Percentiles rank a stretch among this genome's conserved stretches.
phyloP scores from a whole-genome alignment of 2,329 filamentous ascomycete species.

The Aspergillus sp. region DNA sequence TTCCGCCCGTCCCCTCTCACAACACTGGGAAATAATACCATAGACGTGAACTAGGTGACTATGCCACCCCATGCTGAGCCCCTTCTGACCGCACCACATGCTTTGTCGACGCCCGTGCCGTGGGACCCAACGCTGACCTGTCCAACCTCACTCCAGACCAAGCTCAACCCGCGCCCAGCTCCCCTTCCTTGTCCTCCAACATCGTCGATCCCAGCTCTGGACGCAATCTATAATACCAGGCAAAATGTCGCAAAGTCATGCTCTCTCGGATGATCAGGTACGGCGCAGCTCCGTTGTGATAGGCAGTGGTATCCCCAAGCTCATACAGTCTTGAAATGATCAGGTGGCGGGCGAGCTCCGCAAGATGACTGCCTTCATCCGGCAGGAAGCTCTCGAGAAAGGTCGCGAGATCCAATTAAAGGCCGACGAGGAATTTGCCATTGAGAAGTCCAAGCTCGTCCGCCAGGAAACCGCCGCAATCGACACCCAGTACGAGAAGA shows the following conservation, averaged over 20 bases:
- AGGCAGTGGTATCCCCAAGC: slow-evolving; percentile 21
- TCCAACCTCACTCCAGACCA: slow-evolving; percentile 21
- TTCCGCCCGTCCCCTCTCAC: background rate
- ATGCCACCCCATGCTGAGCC: background rate
- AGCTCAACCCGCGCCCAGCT: slow-evolving; percentile 17
- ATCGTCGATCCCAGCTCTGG: slow-evolving; percentile 10
- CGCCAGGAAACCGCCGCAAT: slow-evolving; percentile 92
- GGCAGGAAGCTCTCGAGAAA: slow-evolving; percentile 96
- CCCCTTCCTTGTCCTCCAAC: slow-evolving; percentile 13
- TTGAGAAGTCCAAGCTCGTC: slow-evolving; percentile 98
- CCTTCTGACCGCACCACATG: slow-evolving; percentile 12
- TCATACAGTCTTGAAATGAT: slow-evolving; percentile 14
- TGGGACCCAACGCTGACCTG: slow-evolving; percentile 17
- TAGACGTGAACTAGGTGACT: slow-evolving; percentile 9
- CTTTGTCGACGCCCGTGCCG: background rate
- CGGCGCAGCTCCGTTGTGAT: slow-evolving; percentile 19
- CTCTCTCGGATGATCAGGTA: slow-evolving; percentile 97
- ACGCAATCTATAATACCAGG: slow-evolving; percentile 30
- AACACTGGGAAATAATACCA: background rate
- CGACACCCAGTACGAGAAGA: slow-evolving; percentile 93
- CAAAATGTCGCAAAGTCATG: slow-evolving; percentile 89
- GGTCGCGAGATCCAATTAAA: slow-evolving; percentile 97
- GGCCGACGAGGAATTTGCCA: slow-evolving; percentile 97
- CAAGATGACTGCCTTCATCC: slow-evolving; percentile 99
- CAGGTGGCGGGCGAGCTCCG: slow-evolving; percentile 96